Base-by-base conservation (phyloP, 805 yeast genomes). In the Pichia manshurica region DNA sequence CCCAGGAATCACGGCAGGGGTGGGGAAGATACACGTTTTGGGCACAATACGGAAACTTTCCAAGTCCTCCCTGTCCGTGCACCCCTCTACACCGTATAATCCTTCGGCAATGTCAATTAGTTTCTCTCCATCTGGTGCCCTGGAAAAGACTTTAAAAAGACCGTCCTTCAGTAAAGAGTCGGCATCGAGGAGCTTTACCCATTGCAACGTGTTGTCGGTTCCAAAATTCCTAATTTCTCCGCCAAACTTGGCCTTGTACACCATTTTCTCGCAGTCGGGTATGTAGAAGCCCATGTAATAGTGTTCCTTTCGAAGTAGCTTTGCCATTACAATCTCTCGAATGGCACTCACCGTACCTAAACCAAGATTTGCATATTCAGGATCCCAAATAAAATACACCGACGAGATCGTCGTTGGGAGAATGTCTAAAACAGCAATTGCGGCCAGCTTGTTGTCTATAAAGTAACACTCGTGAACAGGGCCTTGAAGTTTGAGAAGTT, bases 381-480 rank as follows among this genome's bases (percentile, higher is more conserved):
- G 93, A 59, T 88, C 90, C 86, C 93, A 87, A 12, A 89, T 79
- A 60, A 90, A 85, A 61, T 90, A 89, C 1, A 90, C 90, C 0
- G 95, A 81, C 0, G 96, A 87, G 0, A 90, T 62, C 0, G 87
- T 84, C 22, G 77, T 63, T 0, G 96, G 95, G 31, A 90, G 63
- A 19, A 89, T 67, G 63, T 89, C 97, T 28, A 84, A 59, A 1
- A 89, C 87, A 0, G 86, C 86, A 32, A 89, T 66, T 0, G 91
- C 96, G 36, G 86, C 77, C 19, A 89, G 68, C 51, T 74, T 71
- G 4, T 64, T 79, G 40, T 85, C 76, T 5, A 49, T 40, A 2
- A 42, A 16, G 59, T 87, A 89, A 60, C 87, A 76, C 58, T 87
- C 95, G 62, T 89, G 97, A 2, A 76, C 72, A 1, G 88, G 86